Conservation (phyloP, 768 basidiomycete genomes). For the Boletus reticuloceps region DNA sequence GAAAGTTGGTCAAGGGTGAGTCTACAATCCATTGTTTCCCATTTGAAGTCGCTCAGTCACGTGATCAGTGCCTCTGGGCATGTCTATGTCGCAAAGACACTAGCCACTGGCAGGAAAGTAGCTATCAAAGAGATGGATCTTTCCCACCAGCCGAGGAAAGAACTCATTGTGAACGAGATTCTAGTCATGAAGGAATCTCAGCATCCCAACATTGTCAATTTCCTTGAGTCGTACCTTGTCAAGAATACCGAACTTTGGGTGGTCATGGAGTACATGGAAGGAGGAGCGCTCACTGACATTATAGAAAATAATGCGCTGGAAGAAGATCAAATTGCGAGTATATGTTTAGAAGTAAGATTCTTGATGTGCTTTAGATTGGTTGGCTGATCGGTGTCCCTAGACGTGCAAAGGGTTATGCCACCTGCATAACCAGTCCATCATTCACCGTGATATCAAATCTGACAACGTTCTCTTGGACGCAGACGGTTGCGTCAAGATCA, state of each 20-base stretch:
- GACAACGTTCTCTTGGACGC: conserved; percentile 95
- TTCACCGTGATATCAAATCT: conserved; percentile 96
- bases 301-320: conserved; percentile 96
- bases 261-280: conserved; percentile 99
- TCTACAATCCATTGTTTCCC: conserved; percentile 15
- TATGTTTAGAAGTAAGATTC: conserved; percentile 78
- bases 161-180: conserved; percentile 97
- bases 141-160: conserved; percentile 91
- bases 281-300: conserved; percentile 94
- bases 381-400: conserved; percentile 36
- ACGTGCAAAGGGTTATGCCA: conserved; percentile 95
- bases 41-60: background rate
- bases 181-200: conserved; percentile 99
- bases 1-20: conserved; percentile 98
- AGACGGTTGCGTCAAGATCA: conserved; percentile 94
- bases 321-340: conserved; percentile 93
- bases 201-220: conserved; percentile 97
- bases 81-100: conserved; percentile 94
- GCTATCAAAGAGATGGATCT: conserved; percentile 99
- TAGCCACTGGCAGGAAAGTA: conserved; percentile 81
- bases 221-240: conserved; percentile 86
- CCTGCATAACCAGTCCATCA: conserved; percentile 90
- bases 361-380: background rate
- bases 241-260: conserved; percentile 92
- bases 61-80: conserved; percentile 85